These are phyloP conservation scores for Dichomitus squalens DNA, from an alignment of 1,284 basidiomycete genomes.

Conservation along the genomic window DNA sequence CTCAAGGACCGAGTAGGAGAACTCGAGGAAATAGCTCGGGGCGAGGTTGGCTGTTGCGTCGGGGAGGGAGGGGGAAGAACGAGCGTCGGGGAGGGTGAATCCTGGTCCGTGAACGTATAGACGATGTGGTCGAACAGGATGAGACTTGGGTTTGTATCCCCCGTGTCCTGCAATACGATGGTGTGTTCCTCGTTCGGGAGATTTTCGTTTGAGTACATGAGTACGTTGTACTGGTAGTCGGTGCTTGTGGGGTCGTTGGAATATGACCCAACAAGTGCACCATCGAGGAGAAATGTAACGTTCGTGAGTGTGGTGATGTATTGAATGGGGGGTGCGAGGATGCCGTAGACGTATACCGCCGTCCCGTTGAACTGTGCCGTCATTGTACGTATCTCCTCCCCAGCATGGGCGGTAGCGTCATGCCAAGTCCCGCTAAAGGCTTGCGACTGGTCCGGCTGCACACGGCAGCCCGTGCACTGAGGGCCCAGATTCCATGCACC, in stretches of 20 bases:
- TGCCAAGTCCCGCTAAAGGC: constrained; percentile 27
- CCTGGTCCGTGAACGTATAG: constrained; percentile 20
- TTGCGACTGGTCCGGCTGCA: constrained; percentile 16
- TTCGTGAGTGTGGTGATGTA: constrained; percentile 30
- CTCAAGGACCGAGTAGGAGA: neutral
- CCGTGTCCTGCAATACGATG: constrained; percentile 17
- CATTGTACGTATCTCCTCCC: constrained; percentile 2
- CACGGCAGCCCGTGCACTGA: constrained; percentile 27
- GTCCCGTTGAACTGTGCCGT: constrained; percentile 23
- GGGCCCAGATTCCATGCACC: constrained; percentile 32
- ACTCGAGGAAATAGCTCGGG: neutral
- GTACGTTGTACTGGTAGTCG: constrained; percentile 34
- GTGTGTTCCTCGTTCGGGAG: constrained; percentile 24
- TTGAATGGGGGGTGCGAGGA: constrained; percentile 26
- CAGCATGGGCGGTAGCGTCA: constrained; percentile 15
- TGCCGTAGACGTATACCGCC: constrained; percentile 36
- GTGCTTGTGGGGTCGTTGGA: constrained; percentile 22
- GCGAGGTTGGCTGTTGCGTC: neutral
- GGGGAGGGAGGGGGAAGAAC: neutral
- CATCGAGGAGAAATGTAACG: constrained; percentile 42
- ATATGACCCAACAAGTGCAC: constrained; percentile 32
- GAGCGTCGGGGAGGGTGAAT: neutral
- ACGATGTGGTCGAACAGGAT: constrained; percentile 29
- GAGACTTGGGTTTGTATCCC: constrained; percentile 5
- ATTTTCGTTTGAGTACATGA: constrained; percentile 31